Evolutionary conservation across 2,329 filamentous ascomycete genomes (phyloP), one percentile per base, ranked within the genome.

Genomic region (Didymella sp.): DNA sequence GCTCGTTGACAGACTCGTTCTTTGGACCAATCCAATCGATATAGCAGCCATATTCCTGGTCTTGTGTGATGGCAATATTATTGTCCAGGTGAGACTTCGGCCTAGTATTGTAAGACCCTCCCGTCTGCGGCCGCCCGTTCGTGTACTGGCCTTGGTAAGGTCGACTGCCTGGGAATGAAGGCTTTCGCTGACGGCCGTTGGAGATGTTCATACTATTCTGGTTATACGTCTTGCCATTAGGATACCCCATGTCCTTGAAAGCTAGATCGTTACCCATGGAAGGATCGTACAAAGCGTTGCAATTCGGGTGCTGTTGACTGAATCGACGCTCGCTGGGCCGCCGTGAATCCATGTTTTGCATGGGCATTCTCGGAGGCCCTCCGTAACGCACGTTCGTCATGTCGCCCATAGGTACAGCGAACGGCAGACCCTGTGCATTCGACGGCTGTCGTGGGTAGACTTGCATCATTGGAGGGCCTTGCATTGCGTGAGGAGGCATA

Each of bases 1-100:
- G 64, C 27, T 68, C 62, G 5, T 44, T 67, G 15, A 75, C 72
- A 9, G 45, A 61, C 13, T 61, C 35, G 40, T 73, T 73, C 6
- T 64, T 56, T 6, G 69, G 68, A 2, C 71, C 73, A 35, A 76
- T 76, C 65, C 67, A 74, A 6, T 58, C 49, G 17, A 67, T 45
- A 40, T 59, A 42, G 25, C 73, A 75, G 6, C 72, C 72, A 46
- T 40, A 47, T 8, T 60, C 42, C 9, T 28, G 28, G 33, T 75
- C 67, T 8, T 62, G 48, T 28, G 56, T 65, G 9, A 70, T 63
- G 1, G 24, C 50, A 4, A 46, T 54, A 48, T 73, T 66, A 9
- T 64, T 40, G 15, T 59, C 49, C 35, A 35, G n/a, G 35, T n/a
- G 4, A 28, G 40, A 37, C 19, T 53, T 50, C n/a, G 28, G 33